These are phyloP conservation scores for Ganoderma lingzhi DNA, from an alignment of 1,284 basidiomycete species.

Conservation along the genomic window DNA sequence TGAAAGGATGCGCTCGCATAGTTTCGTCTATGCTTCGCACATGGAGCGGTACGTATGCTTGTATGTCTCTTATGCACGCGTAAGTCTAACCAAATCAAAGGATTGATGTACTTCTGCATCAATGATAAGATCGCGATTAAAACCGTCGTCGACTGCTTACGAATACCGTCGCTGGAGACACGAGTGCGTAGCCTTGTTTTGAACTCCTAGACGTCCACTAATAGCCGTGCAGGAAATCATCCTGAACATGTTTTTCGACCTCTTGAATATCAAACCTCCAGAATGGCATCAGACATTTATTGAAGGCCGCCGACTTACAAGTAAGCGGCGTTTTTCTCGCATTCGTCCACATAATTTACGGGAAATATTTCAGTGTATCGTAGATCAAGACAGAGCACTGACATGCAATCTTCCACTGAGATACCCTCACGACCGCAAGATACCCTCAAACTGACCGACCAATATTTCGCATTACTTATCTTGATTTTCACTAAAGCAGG, in stretches of 20 bases:
- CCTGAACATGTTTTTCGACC: conserved; percentile 92
- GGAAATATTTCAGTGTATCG: conserved; percentile 68
- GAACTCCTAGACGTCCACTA: not conserved
- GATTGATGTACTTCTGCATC: conserved; percentile 95
- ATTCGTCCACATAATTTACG: not conserved
- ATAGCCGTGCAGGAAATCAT: conserved; percentile 76
- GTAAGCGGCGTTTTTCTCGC: conserved; percentile 51
- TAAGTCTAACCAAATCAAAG: conserved; percentile 47
- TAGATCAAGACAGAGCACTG: conserved; percentile 55
- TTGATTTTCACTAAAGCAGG: conserved; percentile 90
- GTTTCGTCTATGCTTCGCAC: conserved; percentile 88
- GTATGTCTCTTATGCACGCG: not conserved
- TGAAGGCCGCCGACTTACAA: conserved; percentile 85
- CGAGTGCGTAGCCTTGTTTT: conserved; percentile 60
- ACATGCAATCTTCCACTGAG: conserved; percentile 39
- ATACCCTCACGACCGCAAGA: conserved; percentile 59
- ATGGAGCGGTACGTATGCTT: conserved; percentile 84
- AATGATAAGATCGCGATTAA: conserved; percentile 87
- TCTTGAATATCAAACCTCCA: conserved; percentile 91
- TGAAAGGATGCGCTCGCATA: conserved; percentile 81
- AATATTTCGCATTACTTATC: conserved; percentile 92
- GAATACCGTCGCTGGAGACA: conserved; percentile 88
- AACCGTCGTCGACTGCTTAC: conserved; percentile 86
- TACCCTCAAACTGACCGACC: conserved; percentile 87
- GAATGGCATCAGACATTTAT: conserved; percentile 93